These are phyloP conservation scores for Mycotypha africana DNA, from an alignment of 371 early-diverging fungal genomes.

Conservation along the genomic window DNA sequence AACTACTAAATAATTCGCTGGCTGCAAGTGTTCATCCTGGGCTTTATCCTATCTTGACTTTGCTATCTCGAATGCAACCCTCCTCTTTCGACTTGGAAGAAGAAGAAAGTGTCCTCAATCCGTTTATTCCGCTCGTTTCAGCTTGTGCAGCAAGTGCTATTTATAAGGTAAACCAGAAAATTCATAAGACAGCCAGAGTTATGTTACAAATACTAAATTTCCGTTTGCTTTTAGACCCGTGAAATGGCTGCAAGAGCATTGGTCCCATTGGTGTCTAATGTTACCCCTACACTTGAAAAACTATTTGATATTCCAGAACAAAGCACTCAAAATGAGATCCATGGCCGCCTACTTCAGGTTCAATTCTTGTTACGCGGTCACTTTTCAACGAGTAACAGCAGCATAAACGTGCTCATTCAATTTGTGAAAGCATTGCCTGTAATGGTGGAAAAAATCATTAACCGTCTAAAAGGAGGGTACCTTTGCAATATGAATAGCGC, in stretches of 20 bases:
- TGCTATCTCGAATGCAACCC: slow-evolving; percentile 76
- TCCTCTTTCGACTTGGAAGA: slow-evolving; percentile 51
- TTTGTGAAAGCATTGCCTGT: slow-evolving; percentile 36
- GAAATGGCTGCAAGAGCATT: slow-evolving; percentile 85
- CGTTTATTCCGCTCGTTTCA: slow-evolving; percentile 71
- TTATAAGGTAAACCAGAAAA: slow-evolving; percentile 50
- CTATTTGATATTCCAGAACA: slow-evolving; percentile 15
- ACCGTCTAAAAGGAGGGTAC: slow-evolving; percentile 14
- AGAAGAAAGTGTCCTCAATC: slow-evolving; percentile 42
- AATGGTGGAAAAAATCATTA: slow-evolving; percentile 12
- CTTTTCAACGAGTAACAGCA: slow-evolving; percentile 32
- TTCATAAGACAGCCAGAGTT: too few species aligned
- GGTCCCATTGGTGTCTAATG: slow-evolving; percentile 61
- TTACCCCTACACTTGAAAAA: slow-evolving; percentile 35
- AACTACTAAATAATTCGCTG: slow-evolving; percentile 35
- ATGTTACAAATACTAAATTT: too few species aligned
- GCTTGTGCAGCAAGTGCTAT: slow-evolving; percentile 68
- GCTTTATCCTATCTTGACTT: slow-evolving; percentile 70
- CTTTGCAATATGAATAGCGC: slow-evolving; percentile 35
- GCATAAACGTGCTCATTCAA: slow-evolving; percentile 16
- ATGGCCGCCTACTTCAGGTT: slow-evolving; percentile 66
- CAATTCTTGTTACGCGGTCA: slow-evolving; percentile 60
- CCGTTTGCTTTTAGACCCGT: slow-evolving; percentile 48
- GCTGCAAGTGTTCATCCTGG: slow-evolving; percentile 65
- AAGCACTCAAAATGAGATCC: slow-evolving; percentile 57